Percentiles rank a stretch among this genome's conserved stretches.
Evolutionary conservation across 164 flowering plant species (phyloP).

Genomic region (Liquidambar formosana): DNA sequence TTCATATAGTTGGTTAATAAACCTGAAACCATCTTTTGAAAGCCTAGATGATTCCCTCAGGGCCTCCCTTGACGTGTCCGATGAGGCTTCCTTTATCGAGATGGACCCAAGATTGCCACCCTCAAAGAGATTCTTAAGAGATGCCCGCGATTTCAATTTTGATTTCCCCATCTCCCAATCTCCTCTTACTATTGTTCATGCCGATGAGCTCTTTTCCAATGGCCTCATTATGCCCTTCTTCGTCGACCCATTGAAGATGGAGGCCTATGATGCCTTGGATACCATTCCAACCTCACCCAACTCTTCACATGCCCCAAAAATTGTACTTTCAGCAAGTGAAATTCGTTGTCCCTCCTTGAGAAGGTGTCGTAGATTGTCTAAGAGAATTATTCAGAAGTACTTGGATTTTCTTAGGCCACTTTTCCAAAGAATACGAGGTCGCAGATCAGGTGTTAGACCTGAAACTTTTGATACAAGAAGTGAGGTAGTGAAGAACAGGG

Average conservation of each 20-base stretch:
- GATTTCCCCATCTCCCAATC: constrained; percentile 40
- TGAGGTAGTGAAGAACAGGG: constrained; percentile 22
- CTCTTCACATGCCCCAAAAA: constrained; percentile 15
- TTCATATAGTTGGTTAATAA: constrained; percentile 80
- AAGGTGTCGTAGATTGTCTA: constrained; percentile 43
- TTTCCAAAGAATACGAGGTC: constrained; percentile 29
- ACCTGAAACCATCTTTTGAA: constrained; percentile 59
- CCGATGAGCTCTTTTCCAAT: constrained; percentile 57
- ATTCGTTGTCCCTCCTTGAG: constrained; percentile 28
- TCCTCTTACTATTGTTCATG: constrained; percentile 43
- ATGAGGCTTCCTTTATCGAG: constrained; percentile 70
- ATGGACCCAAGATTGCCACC: constrained; percentile 78
- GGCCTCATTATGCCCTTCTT: constrained; percentile 49
- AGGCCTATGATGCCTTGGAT: constrained; percentile 20
- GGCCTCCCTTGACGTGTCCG: constrained; percentile 36
- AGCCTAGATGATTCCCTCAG: constrained; percentile 40
- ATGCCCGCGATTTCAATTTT: constrained; percentile 42
- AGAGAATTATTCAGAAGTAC: constrained; percentile 39
- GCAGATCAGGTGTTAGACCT: constrained; percentile 17
- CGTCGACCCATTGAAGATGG: constrained; percentile 25
- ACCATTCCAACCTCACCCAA: constrained; percentile 15
- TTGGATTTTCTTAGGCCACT: constrained; percentile 46
- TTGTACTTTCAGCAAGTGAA: constrained; percentile 1
- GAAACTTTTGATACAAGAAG: constrained; percentile 13
- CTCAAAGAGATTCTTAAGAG: constrained; percentile 47